Percentiles rank a stretch among this genome's conserved stretches.
Evolutionary conservation across 2,329 filamentous ascomycete species (phyloP).

Genomic region (Hypoxylon sp.): DNA sequence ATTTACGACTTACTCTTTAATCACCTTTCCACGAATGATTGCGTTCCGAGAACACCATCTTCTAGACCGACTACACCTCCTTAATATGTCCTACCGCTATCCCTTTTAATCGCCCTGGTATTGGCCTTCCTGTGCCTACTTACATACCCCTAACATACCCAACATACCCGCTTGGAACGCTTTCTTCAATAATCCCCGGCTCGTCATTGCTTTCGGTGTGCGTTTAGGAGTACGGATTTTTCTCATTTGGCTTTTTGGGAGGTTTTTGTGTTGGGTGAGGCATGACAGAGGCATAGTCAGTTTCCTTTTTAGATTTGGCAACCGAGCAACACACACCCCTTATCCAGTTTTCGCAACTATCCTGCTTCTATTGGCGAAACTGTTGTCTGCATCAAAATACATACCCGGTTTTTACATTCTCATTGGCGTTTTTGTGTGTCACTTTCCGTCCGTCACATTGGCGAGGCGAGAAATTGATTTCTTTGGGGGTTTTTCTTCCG

Average conservation of each 20-base stretch:
- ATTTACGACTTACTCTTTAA: conserved; percentile 21
- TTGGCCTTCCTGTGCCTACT: conserved; percentile 23
- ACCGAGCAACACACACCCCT: too few species aligned
- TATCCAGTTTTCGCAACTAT: conserved; percentile 8
- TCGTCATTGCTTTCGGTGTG: conserved; percentile 35
- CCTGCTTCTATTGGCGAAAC: conserved; percentile 27
- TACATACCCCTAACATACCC: too few species aligned
- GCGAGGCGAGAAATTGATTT: conserved; percentile 31
- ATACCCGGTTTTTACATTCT: conserved; percentile 35
- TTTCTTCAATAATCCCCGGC: conserved; percentile 32
- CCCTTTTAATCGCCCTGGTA: conserved; percentile 30
- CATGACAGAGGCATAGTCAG: conserved; percentile 31
- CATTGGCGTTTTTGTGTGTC: conserved; percentile 32
- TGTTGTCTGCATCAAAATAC: conserved; percentile 34
- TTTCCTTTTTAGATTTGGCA: conserved; percentile 34
- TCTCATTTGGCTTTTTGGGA: conserved; percentile 27
- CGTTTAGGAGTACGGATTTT: conserved; percentile 37
- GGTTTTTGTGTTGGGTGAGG: conserved; percentile 16
- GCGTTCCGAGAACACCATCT: conserved; percentile 20
- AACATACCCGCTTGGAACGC: too few species aligned
- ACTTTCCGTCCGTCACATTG: conserved; percentile 13
- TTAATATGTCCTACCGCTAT: conserved; percentile 31
- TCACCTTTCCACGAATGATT: conserved; percentile 12
- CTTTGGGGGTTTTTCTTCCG: conserved; percentile 16
- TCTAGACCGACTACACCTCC: conserved; percentile 16